These are phyloP conservation scores for Aureobasidium zeae DNA, from an alignment of 2,329 filamentous ascomycete genomes.

Conservation along the genomic window DNA sequence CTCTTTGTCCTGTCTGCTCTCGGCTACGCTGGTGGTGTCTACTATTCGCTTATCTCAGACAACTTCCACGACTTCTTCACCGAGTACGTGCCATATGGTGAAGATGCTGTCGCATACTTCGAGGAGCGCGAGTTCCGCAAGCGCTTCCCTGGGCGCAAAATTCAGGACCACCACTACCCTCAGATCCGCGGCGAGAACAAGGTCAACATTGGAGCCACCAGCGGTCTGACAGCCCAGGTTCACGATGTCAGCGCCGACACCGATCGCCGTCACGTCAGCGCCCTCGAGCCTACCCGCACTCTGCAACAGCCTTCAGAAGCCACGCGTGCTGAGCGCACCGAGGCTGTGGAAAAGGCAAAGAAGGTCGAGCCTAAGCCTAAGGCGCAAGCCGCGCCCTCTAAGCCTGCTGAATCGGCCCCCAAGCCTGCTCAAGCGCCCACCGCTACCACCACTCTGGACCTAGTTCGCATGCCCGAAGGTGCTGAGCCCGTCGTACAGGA, in stretches of 20 bases:
- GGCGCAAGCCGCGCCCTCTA: constrained; percentile 18
- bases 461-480: constrained; percentile 64
- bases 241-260: constrained; percentile 47
- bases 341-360: constrained; percentile 21
- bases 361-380: constrained; percentile 16
- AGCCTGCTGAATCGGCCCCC: constrained; percentile 43
- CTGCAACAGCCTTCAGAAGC: constrained; percentile 19
- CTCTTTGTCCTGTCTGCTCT: constrained; percentile 66
- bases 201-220: constrained; percentile 75
- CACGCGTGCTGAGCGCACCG: constrained; percentile 20
- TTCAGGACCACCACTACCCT: constrained; percentile 34
- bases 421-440: constrained; percentile 29
- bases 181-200: constrained; percentile 51
- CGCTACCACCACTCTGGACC: constrained; percentile 60
- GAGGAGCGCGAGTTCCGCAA: constrained; percentile 91
- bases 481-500: constrained; percentile 86
- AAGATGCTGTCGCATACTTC: constrained; percentile 88
- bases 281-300: constrained; percentile 42
- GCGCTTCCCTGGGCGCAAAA: constrained; percentile 56
- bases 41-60: constrained; percentile 87
- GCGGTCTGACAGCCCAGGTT: constrained; percentile 69
- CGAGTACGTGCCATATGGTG: constrained; percentile 88
- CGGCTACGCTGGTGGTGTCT: constrained; percentile 79
- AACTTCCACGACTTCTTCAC: constrained; percentile 99
- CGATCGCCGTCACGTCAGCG: constrained; percentile 54